Conservation (phyloP, 176 grass and related monocot species). For the Saccharum officinarum region DNA sequence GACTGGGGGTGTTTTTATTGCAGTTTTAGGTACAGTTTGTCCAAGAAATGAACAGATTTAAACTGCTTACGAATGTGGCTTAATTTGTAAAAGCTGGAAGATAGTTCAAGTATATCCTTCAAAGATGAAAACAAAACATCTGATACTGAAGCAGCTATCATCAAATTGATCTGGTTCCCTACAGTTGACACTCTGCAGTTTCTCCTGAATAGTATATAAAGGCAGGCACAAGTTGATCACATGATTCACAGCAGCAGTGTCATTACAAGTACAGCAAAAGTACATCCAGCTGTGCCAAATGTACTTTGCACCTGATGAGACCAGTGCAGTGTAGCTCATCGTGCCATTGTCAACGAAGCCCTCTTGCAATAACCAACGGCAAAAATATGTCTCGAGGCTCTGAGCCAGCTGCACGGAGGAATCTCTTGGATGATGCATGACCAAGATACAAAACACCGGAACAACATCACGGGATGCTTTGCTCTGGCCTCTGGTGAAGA, state of each 20-base stretch:
- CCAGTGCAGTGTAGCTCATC: background rate
- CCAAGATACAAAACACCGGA: slow-evolving; percentile 3
- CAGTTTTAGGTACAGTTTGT: background rate
- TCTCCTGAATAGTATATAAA: background rate
- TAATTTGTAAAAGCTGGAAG: background rate
- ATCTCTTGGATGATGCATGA: slow-evolving; percentile 22
- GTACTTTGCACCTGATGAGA: slow-evolving; percentile 7
- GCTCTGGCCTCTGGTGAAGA: slow-evolving; percentile 3
- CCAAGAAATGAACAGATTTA: background rate
- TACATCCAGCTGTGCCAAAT: slow-evolving; percentile 16
- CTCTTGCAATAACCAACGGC: slow-evolving; percentile 7
- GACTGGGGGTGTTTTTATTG: background rate
- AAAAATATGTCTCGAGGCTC: background rate
- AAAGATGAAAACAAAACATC: background rate
- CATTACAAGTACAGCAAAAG: slow-evolving; percentile 10
- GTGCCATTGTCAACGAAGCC: slow-evolving; percentile 15
- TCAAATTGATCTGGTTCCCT: background rate
- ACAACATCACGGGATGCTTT: background rate
- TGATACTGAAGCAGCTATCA: background rate
- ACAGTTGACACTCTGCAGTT: slow-evolving; percentile 9
- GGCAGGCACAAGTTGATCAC: slow-evolving; percentile 18
- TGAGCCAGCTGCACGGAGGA: slow-evolving; percentile 8
- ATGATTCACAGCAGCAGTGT: background rate
- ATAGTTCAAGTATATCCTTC: background rate
- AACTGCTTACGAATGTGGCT: background rate